Base-by-base conservation (phyloP, 139 green algal genomes). In the Closterium sp. region DNA sequence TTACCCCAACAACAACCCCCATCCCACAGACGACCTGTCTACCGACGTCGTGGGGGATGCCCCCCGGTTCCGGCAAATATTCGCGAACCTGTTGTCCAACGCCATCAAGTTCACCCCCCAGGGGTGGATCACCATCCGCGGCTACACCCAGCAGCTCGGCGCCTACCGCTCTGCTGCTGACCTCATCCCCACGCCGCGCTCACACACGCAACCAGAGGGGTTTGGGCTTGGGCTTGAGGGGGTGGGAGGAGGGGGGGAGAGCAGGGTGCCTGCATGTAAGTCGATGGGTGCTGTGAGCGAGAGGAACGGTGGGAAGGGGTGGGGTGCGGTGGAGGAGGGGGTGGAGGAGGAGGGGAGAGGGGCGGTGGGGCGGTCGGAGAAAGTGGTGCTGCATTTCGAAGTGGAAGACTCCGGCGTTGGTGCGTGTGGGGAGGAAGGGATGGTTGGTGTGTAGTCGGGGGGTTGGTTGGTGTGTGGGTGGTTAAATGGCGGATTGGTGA, bases 351-450 rank as follows among this genome's bases (percentile, higher is more conserved):
- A 4, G 55, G 25, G 55, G 55, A 19, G 55, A 76, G 55, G 55
- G 4, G 55, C 16, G 55, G 55, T 19, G 55, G 55, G 23, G 55
- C 16, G 55, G 55, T 81, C 30, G 35, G n/a, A 81, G n/a, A 31
- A 89, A 32, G 33, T 91, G 25, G 69, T 36, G 34, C 66, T 93
- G 28, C 23, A 36, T 32, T 93, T 93, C 10, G 90, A 93, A 34
- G 87, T 93, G 31, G 90, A 93, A 87, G 90, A 93, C 90, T 93
- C 90, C 9, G 90, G 90, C 34, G 25, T 85, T 92, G 90, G 90
- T 93, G 33, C 35, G 85, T 34, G 30, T 89, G 33, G 33, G 28
- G 25, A 88, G 28, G 25, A 88, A 32, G 12, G 85, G 33, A n/a
- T 32, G 30, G 30, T 33, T 87, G 30, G 38, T 90, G 86, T 23